Conservation (phyloP, 306 rosid genomes). For the Quercus agrifolia region DNA sequence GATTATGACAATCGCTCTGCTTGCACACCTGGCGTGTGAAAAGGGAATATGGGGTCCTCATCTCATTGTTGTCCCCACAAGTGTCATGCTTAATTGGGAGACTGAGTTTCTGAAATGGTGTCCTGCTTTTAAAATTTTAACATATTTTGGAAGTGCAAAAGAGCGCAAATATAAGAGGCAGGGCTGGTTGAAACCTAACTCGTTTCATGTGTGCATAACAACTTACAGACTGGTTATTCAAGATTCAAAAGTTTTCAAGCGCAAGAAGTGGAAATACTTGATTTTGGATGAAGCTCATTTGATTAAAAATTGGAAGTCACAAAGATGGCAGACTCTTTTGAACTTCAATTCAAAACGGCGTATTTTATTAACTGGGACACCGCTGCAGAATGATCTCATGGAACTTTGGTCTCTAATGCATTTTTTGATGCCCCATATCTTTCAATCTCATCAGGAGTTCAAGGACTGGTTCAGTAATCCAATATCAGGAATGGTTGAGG, state of each 20-base stretch:
- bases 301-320: constrained; percentile 99
- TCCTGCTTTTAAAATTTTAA: constrained; percentile 93
- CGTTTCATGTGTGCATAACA: constrained; percentile 95
- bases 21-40: constrained; percentile 97
- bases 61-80: constrained; percentile 97
- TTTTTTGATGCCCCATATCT: constrained; percentile 98
- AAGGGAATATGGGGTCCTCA: constrained; percentile 99
- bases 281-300: constrained; percentile 98
- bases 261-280: constrained; percentile 98
- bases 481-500: constrained; percentile 99
- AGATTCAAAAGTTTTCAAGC: constrained; percentile 97
- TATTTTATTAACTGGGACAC: constrained; percentile 91
- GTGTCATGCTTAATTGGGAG: constrained; percentile 99
- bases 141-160: constrained; percentile 96
- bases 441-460: constrained; percentile 98
- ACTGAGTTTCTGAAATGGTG: constrained; percentile 98
- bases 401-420: constrained; percentile 99
- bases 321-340: constrained; percentile 97
- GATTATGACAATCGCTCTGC: constrained; percentile 94
- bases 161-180: constrained; percentile 91
- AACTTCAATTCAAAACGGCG: constrained; percentile 96
- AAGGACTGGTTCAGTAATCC: constrained; percentile 99
- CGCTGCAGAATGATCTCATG: constrained; percentile 98
- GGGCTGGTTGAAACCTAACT: constrained; percentile 92
- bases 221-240: constrained; percentile 95